Evolutionary conservation across 441 rosid genomes (phyloP), one percentile per base, ranked within the genome.

Genomic region (Euphorbia celastroides): DNA sequence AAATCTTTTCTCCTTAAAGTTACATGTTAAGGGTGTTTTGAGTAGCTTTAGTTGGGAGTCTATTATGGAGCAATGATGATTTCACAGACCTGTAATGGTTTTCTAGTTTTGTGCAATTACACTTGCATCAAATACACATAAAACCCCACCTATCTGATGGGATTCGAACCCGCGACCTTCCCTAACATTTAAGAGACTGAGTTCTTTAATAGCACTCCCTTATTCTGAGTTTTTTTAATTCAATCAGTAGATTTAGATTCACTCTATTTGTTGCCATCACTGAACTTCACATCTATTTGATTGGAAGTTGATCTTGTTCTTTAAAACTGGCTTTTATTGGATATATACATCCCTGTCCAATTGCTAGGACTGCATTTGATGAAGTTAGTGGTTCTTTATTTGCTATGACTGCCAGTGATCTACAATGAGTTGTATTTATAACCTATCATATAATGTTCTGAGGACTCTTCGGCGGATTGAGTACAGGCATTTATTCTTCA

Each of bases 51-150:
- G 12, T 44, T 60, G 66, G 69, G 60, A 57, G 27, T 17, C 36
- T 62, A 22, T 73, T 41, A 12, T 16, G 5, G 62, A 42, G 31
- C 54, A 41, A 63, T 59, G 64, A 69, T 52, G 70, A 69, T 60
- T 51, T 20, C 36, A 27, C 54, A 64, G 60, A 44, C 70, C 66
- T 73, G 63, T 69, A 74, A 44, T 69, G 70, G 41, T 19, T 19
- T 19, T 50, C 1, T 50, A n/a, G n/a, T n/a, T n/a, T n/a, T n/a
- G n/a, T n/a, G n/a, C n/a, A n/a, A n/a, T n/a, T n/a, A n/a, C n/a
- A n/a, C n/a, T n/a, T n/a, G n/a, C n/a, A n/a, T n/a, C n/a, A n/a
- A n/a, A n/a, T n/a, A n/a, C n/a, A n/a, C n/a, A n/a, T n/a, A n/a
- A n/a, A n/a, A n/a, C n/a, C n/a, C n/a, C n/a, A n/a, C n/a, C n/a